Evolutionary conservation across 139 green algal genomes (phyloP).

Genomic region (Chlorella sp.): DNA sequence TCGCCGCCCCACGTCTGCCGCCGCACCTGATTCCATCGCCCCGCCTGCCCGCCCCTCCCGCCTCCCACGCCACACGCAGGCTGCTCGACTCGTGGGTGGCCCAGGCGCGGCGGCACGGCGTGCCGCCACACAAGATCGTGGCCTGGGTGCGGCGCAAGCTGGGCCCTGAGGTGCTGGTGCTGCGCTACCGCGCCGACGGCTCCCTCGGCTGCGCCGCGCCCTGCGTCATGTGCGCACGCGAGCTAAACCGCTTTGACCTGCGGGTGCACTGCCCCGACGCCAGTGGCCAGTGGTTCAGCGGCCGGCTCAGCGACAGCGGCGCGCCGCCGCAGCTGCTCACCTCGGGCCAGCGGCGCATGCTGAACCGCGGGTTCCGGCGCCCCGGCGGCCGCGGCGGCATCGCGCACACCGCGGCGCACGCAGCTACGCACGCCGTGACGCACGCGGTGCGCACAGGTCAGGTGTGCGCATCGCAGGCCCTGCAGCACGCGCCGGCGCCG

Average conservation of each 20-base stretch:
- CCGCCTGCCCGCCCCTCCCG: background rate
- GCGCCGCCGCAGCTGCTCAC: conserved; percentile 50
- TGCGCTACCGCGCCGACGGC: conserved; percentile 59
- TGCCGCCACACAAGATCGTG: conserved; percentile 46
- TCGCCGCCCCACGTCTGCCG: background rate
- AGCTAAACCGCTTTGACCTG: conserved; percentile 59
- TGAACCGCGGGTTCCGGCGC: conserved; percentile 5
- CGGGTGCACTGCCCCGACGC: conserved; percentile 45
- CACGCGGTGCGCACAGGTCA: background rate
- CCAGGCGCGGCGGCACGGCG: conserved; percentile 51
- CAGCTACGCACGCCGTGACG: background rate
- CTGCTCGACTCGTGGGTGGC: conserved; percentile 49
- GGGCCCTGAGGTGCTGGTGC: conserved; percentile 50
- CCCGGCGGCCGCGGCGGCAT: background rate
- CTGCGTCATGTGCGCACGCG: conserved; percentile 61
- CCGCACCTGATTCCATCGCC: background rate
- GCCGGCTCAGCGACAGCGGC: conserved; percentile 42
- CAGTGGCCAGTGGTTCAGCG: conserved; percentile 42
- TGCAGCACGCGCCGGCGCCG: background rate
- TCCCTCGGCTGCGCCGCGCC: conserved; percentile 58
- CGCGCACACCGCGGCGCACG: background rate
- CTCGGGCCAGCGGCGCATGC: conserved; percentile 44
- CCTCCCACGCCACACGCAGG: conserved; percentile 20
- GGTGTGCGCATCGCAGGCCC: background rate
- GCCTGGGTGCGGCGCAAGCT: conserved; percentile 72